Evolutionary conservation across 1,139 yeast genomes (phyloP).

Genomic region (Scheffersomyces titani): DNA sequence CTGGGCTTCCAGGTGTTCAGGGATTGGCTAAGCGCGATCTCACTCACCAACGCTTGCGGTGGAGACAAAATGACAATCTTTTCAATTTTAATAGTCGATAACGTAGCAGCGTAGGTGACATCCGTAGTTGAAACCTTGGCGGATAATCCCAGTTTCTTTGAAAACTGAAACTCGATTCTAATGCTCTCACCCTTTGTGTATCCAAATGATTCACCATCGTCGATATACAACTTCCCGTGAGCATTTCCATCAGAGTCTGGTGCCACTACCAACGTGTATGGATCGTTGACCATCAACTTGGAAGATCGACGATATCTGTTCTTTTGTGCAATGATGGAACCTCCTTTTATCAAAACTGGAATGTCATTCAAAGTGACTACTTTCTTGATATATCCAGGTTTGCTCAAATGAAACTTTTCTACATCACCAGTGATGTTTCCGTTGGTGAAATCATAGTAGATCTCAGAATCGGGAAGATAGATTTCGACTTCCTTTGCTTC

Average conservation of each 20-base stretch:
- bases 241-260: slow-evolving; percentile 54
- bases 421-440: slow-evolving; percentile 23
- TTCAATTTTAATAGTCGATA: slow-evolving; percentile 49
- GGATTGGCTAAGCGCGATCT: slow-evolving; percentile 34
- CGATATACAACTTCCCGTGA: slow-evolving; percentile 63
- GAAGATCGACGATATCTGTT: slow-evolving; percentile 81
- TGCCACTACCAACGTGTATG: slow-evolving; percentile 75
- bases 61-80: slow-evolving; percentile 57
- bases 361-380: slow-evolving; percentile 58
- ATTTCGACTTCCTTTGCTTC: slow-evolving; percentile 47
- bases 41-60: slow-evolving; percentile 6
- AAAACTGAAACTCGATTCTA: slow-evolving; percentile 34
- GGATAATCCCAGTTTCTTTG: slow-evolving; percentile 7
- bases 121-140: slow-evolving; percentile 21
- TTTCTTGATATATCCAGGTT: slow-evolving; percentile 17
- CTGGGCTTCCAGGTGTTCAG: slow-evolving; percentile 35
- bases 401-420: slow-evolving; percentile 5
- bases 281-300: slow-evolving; percentile 75
- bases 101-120: slow-evolving; percentile 15
- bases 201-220: slow-evolving; percentile 77
- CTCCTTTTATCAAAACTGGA: slow-evolving; percentile 79
- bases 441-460: slow-evolving; percentile 59
- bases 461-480: slow-evolving; percentile 63
- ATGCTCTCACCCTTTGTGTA: slow-evolving; percentile 54
- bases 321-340: slow-evolving; percentile 67